Base-by-base conservation (phyloP, 495 filamentous ascomycete species). In the Delitschia confertaspora region DNA sequence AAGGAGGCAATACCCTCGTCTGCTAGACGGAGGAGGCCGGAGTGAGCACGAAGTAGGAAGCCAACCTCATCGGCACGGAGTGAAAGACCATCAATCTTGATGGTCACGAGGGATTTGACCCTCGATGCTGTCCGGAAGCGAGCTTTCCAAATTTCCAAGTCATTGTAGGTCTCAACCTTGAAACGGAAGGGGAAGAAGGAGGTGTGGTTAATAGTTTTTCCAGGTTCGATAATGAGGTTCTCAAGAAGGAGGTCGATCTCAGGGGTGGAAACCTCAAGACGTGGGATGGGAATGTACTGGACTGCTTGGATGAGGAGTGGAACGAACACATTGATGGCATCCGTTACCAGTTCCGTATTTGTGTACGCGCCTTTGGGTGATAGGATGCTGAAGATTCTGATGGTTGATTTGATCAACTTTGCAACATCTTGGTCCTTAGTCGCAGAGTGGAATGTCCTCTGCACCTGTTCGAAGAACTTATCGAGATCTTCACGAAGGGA, bases 181-280 rank as follows among this genome's bases (percentile, higher is more conserved):
- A 95, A 70, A 27, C 79, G 75, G 62, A 85, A 88, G 0, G 89
- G 89, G 10, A 95, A 75, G 72, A 96, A 95, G 0, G 87, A 94
- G 2, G 82, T 80, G 48, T 78, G 72, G 58, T 94, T 91, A 50
- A 94, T 72, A 2, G 86, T 91, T 23, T 67, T 70, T 16, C 89
- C 89, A 0, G 89, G 89, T 51, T 96, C 88, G 25, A 96, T 68
- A 38, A 96, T 81, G 27, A 96, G 68, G 42, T 91, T 95, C 54
- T 95, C 89, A 6, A 96, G 65, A 0, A 96, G 67, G 8, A 96
- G 74, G 51, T 93, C 87, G 49, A 93, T 66, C 38, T 83, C 76
- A 1, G 86, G 89, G 3, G 83, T 80, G 1, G 84, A 80, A 5
- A 95, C 65, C 53, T 94, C 89, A 25, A 95, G 66, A 3, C 89